Percentiles rank a stretch among this genome's conserved stretches.
These are phyloP conservation scores for Kodamaea nitidulidarum DNA, from an alignment of 805 yeast genomes.

Conservation along the genomic window DNA sequence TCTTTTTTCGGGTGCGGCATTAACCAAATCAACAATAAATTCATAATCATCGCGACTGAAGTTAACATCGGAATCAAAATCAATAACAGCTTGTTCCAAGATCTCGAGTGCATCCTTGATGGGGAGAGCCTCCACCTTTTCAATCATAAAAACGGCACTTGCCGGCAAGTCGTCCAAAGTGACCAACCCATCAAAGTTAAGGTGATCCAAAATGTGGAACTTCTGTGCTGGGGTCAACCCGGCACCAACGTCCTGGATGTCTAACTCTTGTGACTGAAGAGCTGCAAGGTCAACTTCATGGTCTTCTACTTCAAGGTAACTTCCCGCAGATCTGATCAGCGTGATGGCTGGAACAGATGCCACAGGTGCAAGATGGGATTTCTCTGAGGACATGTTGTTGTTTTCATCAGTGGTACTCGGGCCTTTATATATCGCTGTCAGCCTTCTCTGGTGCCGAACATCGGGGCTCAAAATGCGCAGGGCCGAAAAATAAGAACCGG, in stretches of 20 bases:
- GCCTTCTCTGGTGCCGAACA: too few species aligned
- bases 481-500: too few species aligned
- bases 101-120: slow-evolving; percentile 39
- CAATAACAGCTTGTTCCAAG: slow-evolving; percentile 34
- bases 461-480: too few species aligned
- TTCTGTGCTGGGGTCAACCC: slow-evolving; percentile 25
- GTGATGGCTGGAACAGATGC: neutral
- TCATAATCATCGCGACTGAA: slow-evolving; percentile 27
- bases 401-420: too few species aligned
- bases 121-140: slow-evolving; percentile 32
- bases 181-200: slow-evolving; percentile 24
- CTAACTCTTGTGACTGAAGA: slow-evolving; percentile 20
- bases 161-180: slow-evolving; percentile 28
- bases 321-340: slow-evolving; percentile 1
- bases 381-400: too few species aligned
- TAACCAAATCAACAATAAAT: slow-evolving; percentile 20
- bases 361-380: too few species aligned
- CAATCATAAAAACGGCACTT: slow-evolving; percentile 37
- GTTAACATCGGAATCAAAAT: slow-evolving; percentile 38
- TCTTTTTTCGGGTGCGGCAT: neutral
- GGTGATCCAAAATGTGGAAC: slow-evolving; percentile 22
- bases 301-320: slow-evolving; percentile 11
- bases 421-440: too few species aligned
- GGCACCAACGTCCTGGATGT: slow-evolving; percentile 24
- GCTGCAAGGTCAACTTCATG: slow-evolving; percentile 13